These are phyloP conservation scores for Hippophae tibetana DNA, from an alignment of 306 rosid genomes.

Conservation along the genomic window DNA sequence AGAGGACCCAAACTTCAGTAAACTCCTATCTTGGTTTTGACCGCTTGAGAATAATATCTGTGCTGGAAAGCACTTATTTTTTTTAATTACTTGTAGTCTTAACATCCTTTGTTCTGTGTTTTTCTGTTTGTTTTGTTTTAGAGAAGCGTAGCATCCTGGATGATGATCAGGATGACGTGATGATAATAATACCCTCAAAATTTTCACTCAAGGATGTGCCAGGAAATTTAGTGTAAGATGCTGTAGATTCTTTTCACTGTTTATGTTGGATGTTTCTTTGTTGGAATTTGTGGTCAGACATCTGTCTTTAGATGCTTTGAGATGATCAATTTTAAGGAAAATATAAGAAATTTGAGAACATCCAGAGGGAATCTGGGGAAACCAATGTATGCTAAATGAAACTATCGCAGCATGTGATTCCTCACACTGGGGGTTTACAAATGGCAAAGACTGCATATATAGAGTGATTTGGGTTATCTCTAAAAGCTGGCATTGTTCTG, in stretches of 20 bases:
- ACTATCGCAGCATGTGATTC: no score
- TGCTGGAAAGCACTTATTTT: no score
- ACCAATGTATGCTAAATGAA: no score
- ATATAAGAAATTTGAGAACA: no score
- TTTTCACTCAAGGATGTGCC: slow-evolving; percentile 76
- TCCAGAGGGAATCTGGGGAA: no score
- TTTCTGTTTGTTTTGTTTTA: slow-evolving; percentile 18
- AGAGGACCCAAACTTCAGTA: slow-evolving; percentile 56
- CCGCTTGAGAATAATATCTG: neutral
- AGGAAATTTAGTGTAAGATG: slow-evolving; percentile 68
- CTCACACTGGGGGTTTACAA: no score
- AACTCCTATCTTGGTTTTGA: slow-evolving; percentile 14
- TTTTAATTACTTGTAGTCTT: neutral
- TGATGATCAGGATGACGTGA: slow-evolving; percentile 62
- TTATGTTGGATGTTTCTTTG: slow-evolving; percentile 3
- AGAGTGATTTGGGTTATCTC: no score
- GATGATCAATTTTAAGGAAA: no score
- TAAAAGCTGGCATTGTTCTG: no score
- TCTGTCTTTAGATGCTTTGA: neutral
- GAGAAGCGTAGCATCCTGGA: slow-evolving; percentile 51
- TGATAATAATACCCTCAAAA: slow-evolving; percentile 69
- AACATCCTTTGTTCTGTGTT: neutral
- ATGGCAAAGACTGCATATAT: no score
- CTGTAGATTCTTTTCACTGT: slow-evolving; percentile 4
- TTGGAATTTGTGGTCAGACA: neutral